These are phyloP conservation scores for Firmiana major DNA, from an alignment of 345 rosid species.

Conservation along the genomic window DNA sequence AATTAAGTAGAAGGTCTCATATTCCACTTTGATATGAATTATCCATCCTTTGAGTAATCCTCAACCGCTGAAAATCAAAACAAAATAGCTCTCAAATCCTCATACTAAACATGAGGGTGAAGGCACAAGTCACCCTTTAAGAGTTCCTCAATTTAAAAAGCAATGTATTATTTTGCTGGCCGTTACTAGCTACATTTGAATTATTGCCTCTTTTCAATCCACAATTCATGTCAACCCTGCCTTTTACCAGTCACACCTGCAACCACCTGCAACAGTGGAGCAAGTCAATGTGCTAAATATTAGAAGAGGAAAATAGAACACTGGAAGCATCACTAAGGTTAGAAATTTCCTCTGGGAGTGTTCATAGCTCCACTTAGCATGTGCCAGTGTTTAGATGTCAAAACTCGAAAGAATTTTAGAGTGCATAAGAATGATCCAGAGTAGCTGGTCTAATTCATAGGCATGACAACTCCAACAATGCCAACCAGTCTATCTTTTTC, in stretches of 20 bases:
- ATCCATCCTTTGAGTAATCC: not conserved
- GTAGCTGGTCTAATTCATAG: not conserved
- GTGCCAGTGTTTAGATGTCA: not conserved
- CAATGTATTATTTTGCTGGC: constrained; percentile 40
- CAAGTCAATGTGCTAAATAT: constrained; percentile 4
- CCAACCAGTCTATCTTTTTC: not conserved
- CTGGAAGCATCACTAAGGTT: not conserved
- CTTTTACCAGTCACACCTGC: constrained; percentile 86
- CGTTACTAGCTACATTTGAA: constrained; percentile 14
- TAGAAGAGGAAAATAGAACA: not conserved
- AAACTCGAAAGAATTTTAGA: not conserved
- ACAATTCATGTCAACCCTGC: constrained; percentile 28
- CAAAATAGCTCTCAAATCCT: constrained; percentile 6
- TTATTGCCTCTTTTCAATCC: constrained; percentile 1
- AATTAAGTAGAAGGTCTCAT: not conserved
- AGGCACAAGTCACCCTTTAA: not conserved
- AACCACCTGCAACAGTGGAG: constrained; percentile 52
- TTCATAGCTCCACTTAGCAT: not conserved
- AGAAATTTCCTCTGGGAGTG: not conserved
- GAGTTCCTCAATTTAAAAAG: constrained; percentile 16
- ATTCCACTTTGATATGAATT: not conserved
- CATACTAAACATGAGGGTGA: constrained; percentile 13
- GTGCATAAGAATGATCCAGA: not conserved
- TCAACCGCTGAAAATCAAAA: not conserved
- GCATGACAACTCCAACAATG: not conserved